Evolutionary conservation across 495 filamentous ascomycete genomes (phyloP), one percentile per base, ranked within the genome.

Genomic region (Darksidea phi): DNA sequence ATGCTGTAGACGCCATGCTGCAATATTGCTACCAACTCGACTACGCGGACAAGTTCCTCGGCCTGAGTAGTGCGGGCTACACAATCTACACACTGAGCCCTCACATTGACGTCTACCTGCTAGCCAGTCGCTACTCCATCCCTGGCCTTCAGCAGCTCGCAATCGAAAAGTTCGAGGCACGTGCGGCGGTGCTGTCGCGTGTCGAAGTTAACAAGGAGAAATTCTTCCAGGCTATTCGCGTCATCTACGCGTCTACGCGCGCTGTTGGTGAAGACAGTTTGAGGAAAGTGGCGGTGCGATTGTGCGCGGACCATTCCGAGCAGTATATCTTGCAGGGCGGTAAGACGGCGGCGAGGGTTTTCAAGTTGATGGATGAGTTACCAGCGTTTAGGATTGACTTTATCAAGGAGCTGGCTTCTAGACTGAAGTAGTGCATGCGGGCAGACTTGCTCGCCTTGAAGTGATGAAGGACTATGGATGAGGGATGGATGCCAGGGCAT

Each of bases 11-110:
- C 24, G 59, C 59, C 17, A 61, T 61, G 59, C 42, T 61, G 3
- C 59, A 61, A 46, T 61, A 61, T 28, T 55, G 37, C 45, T 61
- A 61, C 41, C 38, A 54, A 24, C 50, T 54, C 37, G 59, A 61
- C 38, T 61, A 61, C 41, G 59, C 49, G 11, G 52, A 59, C 57
- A 59, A 51, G 21, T 59, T 59, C 48, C 57, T 59, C 34, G 57
- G 57, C 32, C 32, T 59, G 1, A 59, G 57, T 36, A 59, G 57
- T 17, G 57, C 48, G 49, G 52, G 50, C 38, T 61, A 55, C 59
- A 47, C 42, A 1, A 61, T 61, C 34, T 61, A 61, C 50, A 61
- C 59, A 1, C 57, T 59, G 1, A 12, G 11, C 28, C 59, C 52
- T 3, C 59, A 55, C 41, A 55, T 61, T 18, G 59, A 55, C 50